A percentile compares a stretch with the other conserved stretches of the same genome.
phyloP scores from a whole-genome alignment of 2,329 filamentous ascomycete genomes.

The Botrytis sinoallii region DNA sequence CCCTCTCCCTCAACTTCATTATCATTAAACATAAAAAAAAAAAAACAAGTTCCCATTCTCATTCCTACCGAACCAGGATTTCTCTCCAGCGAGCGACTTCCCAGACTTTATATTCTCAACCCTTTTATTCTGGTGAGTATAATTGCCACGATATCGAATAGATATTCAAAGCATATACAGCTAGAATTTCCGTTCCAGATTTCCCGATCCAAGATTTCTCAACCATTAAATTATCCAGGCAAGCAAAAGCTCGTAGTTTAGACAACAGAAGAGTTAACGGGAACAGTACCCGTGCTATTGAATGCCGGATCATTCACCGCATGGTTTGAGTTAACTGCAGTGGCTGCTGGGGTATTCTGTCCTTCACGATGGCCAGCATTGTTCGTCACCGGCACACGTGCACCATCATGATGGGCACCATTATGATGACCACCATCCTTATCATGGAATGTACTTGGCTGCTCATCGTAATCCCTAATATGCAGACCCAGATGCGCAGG shows the following conservation, averaged over 20 bases:
- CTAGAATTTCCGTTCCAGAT: neutral
- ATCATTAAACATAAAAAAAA: neutral
- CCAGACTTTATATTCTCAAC: neutral
- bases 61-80: neutral
- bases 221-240: neutral
- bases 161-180: neutral
- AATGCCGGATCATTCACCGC: neutral
- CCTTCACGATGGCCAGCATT: neutral
- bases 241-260: neutral
- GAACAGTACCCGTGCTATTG: neutral
- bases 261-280: neutral
- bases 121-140: neutral
- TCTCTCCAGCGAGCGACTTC: neutral
- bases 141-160: neutral
- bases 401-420: neutral
- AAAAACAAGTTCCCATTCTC: neutral
- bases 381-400: neutral
- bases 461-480: constrained; percentile 11
- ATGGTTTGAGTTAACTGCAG: neutral
- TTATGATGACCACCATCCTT: neutral
- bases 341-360: neutral
- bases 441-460: neutral
- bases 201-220: neutral
- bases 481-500: constrained; percentile 21
- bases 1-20: neutral